A percentile compares a stretch with the other conserved stretches of the same genome.
These are phyloP conservation scores for Juncus effusus DNA, from an alignment of 176 grass and related monocot species.

Conservation along the genomic window DNA sequence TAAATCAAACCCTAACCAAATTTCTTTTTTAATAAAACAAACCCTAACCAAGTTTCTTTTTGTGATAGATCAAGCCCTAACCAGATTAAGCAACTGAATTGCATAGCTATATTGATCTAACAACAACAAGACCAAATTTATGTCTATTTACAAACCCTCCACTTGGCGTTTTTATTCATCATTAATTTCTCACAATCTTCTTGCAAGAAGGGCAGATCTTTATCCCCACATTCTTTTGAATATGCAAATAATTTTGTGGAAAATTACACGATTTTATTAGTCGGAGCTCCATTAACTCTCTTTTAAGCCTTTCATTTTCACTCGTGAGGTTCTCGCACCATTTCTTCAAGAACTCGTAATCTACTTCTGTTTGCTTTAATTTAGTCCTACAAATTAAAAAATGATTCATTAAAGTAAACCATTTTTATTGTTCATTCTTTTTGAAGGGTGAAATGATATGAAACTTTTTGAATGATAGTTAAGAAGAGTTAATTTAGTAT, in stretches of 20 bases:
- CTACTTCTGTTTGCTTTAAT: conserved; percentile 69
- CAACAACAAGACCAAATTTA: too few relatives aligned
- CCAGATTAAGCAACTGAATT: too few relatives aligned
- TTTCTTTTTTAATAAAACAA: too few relatives aligned
- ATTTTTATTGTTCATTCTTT: background rate
- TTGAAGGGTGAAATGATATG: conserved; percentile 1
- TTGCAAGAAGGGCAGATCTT: conserved; percentile 51
- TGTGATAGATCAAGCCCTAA: too few relatives aligned
- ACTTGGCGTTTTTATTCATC: background rate
- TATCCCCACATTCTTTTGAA: conserved; percentile 9
- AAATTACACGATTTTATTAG: background rate
- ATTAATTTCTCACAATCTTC: conserved; percentile 31
- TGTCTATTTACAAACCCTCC: background rate
- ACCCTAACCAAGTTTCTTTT: too few relatives aligned
- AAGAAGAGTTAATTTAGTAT: background rate
- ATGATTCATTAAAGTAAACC: background rate
- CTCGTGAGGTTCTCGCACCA: conserved; percentile 52
- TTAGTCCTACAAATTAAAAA: conserved; percentile 42
- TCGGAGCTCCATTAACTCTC: conserved; percentile 45
- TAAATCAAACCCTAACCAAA: too few relatives aligned
- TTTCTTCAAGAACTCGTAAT: conserved; percentile 50
- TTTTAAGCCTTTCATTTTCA: conserved; percentile 65
- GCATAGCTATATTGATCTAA: too few relatives aligned
- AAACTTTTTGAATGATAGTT: background rate
- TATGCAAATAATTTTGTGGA: conserved; percentile 22